phyloP scores from a whole-genome alignment of 352 stramenopile species.

The Saprolegnia parasitica region DNA sequence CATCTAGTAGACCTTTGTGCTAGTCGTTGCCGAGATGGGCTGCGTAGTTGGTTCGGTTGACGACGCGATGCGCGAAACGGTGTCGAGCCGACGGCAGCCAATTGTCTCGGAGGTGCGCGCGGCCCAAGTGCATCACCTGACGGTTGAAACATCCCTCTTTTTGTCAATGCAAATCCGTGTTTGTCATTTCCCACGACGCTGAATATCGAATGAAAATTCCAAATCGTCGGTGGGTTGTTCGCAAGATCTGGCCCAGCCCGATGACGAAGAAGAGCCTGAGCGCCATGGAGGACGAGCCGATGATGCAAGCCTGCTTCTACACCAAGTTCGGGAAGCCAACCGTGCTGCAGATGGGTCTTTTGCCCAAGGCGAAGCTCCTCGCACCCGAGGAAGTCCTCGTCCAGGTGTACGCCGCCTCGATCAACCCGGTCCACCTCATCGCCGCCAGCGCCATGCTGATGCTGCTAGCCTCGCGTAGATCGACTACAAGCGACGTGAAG shows the following conservation, averaged over 20 bases:
- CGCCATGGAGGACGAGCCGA: background rate
- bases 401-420: constrained; percentile 51
- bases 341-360: constrained; percentile 55
- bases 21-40: too few relatives aligned
- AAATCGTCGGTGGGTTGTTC: background rate
- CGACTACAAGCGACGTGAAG: constrained; percentile 76
- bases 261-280: background rate
- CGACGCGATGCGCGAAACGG: too few relatives aligned
- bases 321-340: constrained; percentile 56
- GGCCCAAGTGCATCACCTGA: too few relatives aligned
- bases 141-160: background rate
- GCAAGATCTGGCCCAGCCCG: background rate
- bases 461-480: constrained; percentile 38
- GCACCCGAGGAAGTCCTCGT: constrained; percentile 56
- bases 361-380: constrained; percentile 45
- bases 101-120: background rate
- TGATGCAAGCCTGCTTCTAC: constrained; percentile 77
- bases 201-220: constrained; percentile 6
- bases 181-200: background rate
- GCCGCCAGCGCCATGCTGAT: background rate
- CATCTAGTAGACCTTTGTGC: too few relatives aligned
- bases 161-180: background rate
- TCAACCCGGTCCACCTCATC: constrained; percentile 50
- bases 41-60: too few relatives aligned
- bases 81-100: too few relatives aligned